Base-by-base conservation (phyloP, 208 protist genomes). In the Leishmania braziliensis region DNA sequence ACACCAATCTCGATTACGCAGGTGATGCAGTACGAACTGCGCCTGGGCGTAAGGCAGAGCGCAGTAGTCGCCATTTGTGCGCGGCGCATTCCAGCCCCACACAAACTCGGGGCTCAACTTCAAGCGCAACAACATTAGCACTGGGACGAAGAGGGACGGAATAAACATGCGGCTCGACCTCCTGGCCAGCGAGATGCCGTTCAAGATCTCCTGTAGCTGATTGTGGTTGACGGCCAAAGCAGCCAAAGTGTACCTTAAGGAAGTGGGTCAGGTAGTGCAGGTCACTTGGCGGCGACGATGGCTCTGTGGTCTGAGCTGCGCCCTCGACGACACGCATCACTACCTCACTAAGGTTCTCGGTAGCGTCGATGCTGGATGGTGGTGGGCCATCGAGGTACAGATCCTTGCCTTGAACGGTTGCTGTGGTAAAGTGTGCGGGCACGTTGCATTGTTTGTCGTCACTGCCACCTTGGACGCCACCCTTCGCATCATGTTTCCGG, bases 191-290 rank as follows among this genome's bases (percentile, higher is more conserved):
- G 80, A 75, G 14, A 84, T 20, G 33, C 63, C 54, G 69, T 84
- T 75, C 10, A 84, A 60, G 2, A 84, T 26, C 69, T 84, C 68
- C 50, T 80, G 75, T 68, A 84, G 48, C 68, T 84, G 80, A 43
- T 84, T 80, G 80, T 84, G 80, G 36, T 84, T 84, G 80, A 12
- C 80, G 80, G 36, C 80, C 80, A 36, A 77, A 84, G 66, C 74
- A 66, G 54, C 80, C 80, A 46, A 84, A 20, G 36, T 43, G 54
- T 70, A 80, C 75, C 4, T 68, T 84, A 33, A 80, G 56, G 51
- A 84, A 84, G 68, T 51, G 71, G 18, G 73, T 48, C 14, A 75
- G 80, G 33, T 69, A 80, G 75, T 39, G 53, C 23, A 84, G 80
- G 9, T 75, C 65, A 9, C 51, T 60, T 20, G 53, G 12, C 4